Evolutionary conservation across 2,329 filamentous ascomycete genomes (phyloP).

Genomic region (Blastomyces percursus): DNA sequence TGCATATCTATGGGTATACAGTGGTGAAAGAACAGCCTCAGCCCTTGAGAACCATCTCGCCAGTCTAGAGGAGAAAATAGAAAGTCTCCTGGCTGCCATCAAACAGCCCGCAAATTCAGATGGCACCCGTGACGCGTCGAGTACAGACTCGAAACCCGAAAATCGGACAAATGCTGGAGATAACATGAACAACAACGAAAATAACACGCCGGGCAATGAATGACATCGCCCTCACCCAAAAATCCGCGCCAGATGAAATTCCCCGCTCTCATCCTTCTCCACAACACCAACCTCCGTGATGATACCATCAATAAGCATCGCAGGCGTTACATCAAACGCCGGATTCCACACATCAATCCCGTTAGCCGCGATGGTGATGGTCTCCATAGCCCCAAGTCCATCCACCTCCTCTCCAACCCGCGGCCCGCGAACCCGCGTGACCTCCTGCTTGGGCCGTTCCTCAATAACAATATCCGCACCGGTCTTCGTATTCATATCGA

Average conservation of each 20-base stretch:
- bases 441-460: constrained; percentile 67
- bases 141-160: constrained; percentile 1
- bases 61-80: constrained; percentile 44
- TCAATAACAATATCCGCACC: constrained; percentile 82
- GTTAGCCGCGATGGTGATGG: constrained; percentile 66
- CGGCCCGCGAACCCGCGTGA: constrained; percentile 75
- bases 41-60: constrained; percentile 46
- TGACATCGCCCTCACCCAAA: constrained; percentile 8
- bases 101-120: constrained; percentile 1
- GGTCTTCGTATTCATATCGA: constrained; percentile 69
- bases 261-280: constrained; percentile 60
- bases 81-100: constrained; percentile 22
- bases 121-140: not conserved
- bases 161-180: not conserved
- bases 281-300: constrained; percentile 87
- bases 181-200: constrained; percentile 1
- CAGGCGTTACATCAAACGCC: constrained; percentile 89
- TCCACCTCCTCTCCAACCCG: constrained; percentile 53
- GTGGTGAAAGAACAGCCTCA: constrained; percentile 46
- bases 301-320: constrained; percentile 79
- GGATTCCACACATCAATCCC: constrained; percentile 90
- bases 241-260: constrained; percentile 47
- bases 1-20: constrained; percentile 15
- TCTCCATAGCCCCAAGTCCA: constrained; percentile 41
- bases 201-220: constrained; percentile 3